Base-by-base conservation (phyloP, 306 rosid species). In the Cicer chorassanicum region DNA sequence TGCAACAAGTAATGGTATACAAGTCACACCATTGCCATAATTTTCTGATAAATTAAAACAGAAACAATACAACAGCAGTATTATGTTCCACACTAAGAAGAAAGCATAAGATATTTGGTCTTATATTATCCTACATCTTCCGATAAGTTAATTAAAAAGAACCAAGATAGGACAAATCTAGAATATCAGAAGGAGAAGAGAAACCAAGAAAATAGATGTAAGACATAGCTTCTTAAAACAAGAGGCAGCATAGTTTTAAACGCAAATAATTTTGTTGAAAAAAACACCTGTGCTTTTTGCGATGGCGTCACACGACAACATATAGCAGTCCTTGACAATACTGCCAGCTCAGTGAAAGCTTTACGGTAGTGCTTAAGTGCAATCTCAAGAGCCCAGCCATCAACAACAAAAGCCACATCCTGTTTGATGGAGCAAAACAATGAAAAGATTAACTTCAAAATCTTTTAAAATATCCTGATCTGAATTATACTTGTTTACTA, bases 351-450 rank as follows among this genome's bases (percentile, higher is more conserved):
- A 8, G 96, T 95, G 81, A 95, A 95, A 76, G 96, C 87, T 80
- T 86, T 92, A 65, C 95, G 86, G 83, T 90, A 86, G 83, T 90
- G 92, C 59, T 49, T 95, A 67, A 95, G 98, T 24, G 94, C 95
- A 44, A 95, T 90, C 88, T 95, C 99, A 66, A 95, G 98, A 74
- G 99, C 97, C 99, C 98, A 95, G 59, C 99, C 99, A 87, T 95
- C 99, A 78, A 95, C 75, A 55, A 90, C 93, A 85, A 95, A 95
- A 56, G 99, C 99, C 84, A 90, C 96, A 56, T 95, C 95, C 99
- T 95, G 83, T 48, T 60, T 36, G 62, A 48, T 16, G 6, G 43
- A 72, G 50, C 45, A 81, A 39, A 60, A 81, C 16, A 65, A 8
- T 55, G 62, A 74, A 60, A 29, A 72, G 60, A 45, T 77, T 61